Conservation (phyloP, 495 filamentous ascomycete genomes). For the Annulohypoxylon bovei region DNA sequence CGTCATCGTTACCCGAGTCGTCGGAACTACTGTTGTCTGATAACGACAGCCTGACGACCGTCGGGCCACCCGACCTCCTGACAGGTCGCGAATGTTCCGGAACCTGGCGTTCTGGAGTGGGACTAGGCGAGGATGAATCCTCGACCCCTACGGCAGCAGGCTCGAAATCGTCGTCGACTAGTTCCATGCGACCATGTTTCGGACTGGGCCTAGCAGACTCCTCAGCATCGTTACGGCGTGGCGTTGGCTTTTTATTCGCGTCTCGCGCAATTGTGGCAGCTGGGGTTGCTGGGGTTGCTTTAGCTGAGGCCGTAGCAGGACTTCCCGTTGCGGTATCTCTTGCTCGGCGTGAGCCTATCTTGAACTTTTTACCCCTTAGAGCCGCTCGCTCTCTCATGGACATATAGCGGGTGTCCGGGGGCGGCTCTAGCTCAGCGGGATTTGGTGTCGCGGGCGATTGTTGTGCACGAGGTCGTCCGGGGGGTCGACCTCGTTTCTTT, state of each 20-base stretch:
- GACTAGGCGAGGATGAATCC: slow-evolving; percentile 34
- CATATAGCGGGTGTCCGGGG: slow-evolving; percentile 44
- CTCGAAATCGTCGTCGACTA: slow-evolving; percentile 49
- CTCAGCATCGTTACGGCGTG: background rate
- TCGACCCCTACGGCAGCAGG: slow-evolving; percentile 42
- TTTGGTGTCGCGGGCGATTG: slow-evolving; percentile 6
- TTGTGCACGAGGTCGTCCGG: slow-evolving; percentile 24
- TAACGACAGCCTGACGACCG: slow-evolving; percentile 33
- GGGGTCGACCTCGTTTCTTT: slow-evolving; percentile 32
- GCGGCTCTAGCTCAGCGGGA: slow-evolving; percentile 6
- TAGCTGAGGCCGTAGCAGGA: slow-evolving; percentile 29
- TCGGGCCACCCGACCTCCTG: slow-evolving; percentile 30
- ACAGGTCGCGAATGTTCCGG: background rate
- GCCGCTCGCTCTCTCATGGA: slow-evolving; percentile 60
- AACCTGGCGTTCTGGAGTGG: slow-evolving; percentile 30
- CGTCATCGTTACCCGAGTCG: slow-evolving; percentile 30
- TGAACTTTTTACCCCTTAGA: slow-evolving; percentile 56
- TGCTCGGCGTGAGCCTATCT: slow-evolving; percentile 48
- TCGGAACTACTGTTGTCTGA: slow-evolving; percentile 20
- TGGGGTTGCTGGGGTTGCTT: slow-evolving; percentile 20
- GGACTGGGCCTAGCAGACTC: slow-evolving; percentile 21
- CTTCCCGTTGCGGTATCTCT: slow-evolving; percentile 20
- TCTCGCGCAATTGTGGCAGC: slow-evolving; percentile 4
- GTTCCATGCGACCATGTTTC: slow-evolving; percentile 34
- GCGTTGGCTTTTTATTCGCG: background rate